Conservation (phyloP, 371 early-diverging fungal species). For the Mortierella sp. region DNA sequence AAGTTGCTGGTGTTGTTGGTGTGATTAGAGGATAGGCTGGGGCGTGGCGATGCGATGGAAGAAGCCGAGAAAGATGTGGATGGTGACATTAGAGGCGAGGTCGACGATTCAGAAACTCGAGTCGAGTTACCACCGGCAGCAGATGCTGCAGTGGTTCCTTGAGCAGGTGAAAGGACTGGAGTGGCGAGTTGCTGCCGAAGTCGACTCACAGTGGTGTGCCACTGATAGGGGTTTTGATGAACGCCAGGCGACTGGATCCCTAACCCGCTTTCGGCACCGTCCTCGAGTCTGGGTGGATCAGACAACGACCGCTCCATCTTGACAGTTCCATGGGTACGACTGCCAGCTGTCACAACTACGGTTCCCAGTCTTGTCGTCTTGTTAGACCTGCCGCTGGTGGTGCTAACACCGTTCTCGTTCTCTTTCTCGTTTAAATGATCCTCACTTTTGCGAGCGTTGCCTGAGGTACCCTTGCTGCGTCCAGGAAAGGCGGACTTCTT, state of each 20-base stretch:
- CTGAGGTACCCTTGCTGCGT: conserved; percentile 8
- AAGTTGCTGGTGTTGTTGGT: neutral
- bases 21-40: neutral
- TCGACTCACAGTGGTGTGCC: conserved; percentile 25
- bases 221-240: conserved; percentile 9
- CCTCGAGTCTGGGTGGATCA: conserved; percentile 20
- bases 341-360: neutral
- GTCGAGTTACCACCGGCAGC: neutral
- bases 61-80: neutral
- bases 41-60: neutral
- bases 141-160: neutral
- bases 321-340: neutral
- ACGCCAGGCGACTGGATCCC: neutral
- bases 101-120: neutral
- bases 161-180: conserved; percentile 1
- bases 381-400: neutral
- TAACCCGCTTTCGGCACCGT: neutral
- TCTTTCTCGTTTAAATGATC: neutral
- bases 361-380: neutral
- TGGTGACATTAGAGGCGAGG: neutral
- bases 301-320: conserved; percentile 31
- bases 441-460: neutral
- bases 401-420: neutral
- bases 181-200: conserved; percentile 34
- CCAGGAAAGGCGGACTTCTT: conserved; percentile 19